Evolutionary conservation across 139 green algal genomes (phyloP), one percentile per base, ranked within the genome.

Genomic region (Parachlorella kessleri): DNA sequence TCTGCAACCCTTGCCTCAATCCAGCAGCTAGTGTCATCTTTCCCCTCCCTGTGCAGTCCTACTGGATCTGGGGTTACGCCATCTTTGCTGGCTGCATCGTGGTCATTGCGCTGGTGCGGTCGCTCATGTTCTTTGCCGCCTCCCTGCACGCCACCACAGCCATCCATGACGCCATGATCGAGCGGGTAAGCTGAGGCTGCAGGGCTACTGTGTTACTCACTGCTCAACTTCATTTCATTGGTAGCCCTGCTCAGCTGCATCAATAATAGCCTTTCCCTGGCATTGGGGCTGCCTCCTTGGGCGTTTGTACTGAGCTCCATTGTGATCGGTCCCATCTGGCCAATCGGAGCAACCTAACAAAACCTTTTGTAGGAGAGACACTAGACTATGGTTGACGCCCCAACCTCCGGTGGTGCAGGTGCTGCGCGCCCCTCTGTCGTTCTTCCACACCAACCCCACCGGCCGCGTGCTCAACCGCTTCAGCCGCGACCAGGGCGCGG

Each of bases 401-500:
- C n/a, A n/a, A n/a, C n/a, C n/a, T n/a, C n/a, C n/a, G n/a, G n/a
- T n/a, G n/a, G 7, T 39, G 41, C 76, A 78, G 59, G 90, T 96
- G 36, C 75, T 99, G 78, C 86, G 91, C 2, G 86, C 92, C 0
- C 95, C 95, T 3, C 87, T 99, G 41, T 86, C 87, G 5, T 99
- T 99, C 87, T 99, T 98, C 83, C 92, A 99, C 89, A 96, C 91
- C 72, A 96, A 96, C 73, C 95, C 95, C 24, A 86, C 90, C 2
- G 96, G 96, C 10, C 89, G 96, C 72, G 84, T 99, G 42, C 81
- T 98, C 54, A 99, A 99, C 87, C 85, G 90, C 79, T 92, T 91
- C 73, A 76, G 72, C 41, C 95, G 94, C 71, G 93, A 97, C 81
- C 87, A 91, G 81, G 92, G 91, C 35, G 63, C 82, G 38, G 85